Conservation (phyloP, 169 alveolate genomes). For the Cryptosporidium sp. region DNA sequence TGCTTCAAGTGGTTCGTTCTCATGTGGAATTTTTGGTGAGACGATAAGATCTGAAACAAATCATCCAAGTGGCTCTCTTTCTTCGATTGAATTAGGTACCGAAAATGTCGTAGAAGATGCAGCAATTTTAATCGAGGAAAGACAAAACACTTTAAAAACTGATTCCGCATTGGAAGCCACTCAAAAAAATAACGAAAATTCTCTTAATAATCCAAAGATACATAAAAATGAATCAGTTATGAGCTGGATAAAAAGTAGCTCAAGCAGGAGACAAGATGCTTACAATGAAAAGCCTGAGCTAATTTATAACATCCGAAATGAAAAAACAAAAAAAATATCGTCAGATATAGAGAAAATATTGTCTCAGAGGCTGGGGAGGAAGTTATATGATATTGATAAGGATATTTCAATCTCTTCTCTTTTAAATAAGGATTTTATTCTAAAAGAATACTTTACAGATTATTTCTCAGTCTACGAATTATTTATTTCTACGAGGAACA, state of each 20-base stretch:
- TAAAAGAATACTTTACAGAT: background rate
- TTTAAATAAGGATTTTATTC: background rate
- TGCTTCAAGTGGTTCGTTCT: background rate
- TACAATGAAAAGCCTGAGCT: background rate
- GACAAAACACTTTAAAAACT: background rate
- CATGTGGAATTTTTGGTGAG: constrained; percentile 11
- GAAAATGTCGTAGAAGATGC: constrained; percentile 12
- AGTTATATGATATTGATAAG: background rate
- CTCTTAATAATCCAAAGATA: background rate
- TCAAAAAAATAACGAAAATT: background rate
- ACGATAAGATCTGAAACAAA: constrained; percentile 3
- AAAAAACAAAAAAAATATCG: background rate
- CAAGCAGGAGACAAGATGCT: background rate
- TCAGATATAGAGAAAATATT: constrained; percentile 1
- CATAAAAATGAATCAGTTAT: constrained; percentile 49
- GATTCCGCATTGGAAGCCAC: background rate
- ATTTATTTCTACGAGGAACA: constrained; percentile 31
- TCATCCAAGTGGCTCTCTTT: constrained; percentile 4
- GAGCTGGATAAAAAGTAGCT: constrained; percentile 42
- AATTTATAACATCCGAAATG: background rate
- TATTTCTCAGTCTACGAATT: constrained; percentile 1
- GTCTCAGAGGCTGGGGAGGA: constrained; percentile 11
- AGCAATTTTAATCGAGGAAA: background rate
- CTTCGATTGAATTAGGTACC: constrained; percentile 23
- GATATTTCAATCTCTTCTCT: background rate